Percentiles rank a stretch among this genome's conserved stretches.
Conservation (phyloP, 1,284 basidiomycete genomes). For the Apiotrichum domesticum region DNA sequence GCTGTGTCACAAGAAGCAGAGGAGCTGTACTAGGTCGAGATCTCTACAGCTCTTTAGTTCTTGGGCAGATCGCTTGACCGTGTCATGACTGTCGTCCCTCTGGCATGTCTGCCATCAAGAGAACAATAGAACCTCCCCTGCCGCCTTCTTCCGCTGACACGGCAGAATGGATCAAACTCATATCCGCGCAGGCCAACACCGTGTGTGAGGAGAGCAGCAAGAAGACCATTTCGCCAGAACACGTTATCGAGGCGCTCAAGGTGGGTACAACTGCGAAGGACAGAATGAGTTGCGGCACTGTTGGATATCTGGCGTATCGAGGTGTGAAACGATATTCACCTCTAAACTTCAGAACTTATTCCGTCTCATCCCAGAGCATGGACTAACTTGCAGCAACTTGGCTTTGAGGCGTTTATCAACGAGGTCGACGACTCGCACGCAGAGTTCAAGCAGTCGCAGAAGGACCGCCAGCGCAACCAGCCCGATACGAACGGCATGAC, state of each 20-base stretch:
- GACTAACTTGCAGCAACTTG: slow-evolving; percentile 45
- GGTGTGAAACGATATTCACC: too few relatives aligned
- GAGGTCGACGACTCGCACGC: slow-evolving; percentile 95
- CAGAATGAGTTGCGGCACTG: slow-evolving; percentile 28
- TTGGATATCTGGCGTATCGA: not conserved
- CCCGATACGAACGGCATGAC: slow-evolving; percentile 85
- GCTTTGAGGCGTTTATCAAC: slow-evolving; percentile 85
- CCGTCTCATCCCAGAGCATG: too few relatives aligned
- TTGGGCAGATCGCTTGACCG: too few relatives aligned
- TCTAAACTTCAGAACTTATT: too few relatives aligned
- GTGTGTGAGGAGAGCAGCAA: slow-evolving; percentile 98
- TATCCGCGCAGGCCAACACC: slow-evolving; percentile 96
- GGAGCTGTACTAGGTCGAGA: too few relatives aligned
- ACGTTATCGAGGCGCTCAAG: slow-evolving; percentile 87
- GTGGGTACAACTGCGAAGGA: slow-evolving; percentile 48
- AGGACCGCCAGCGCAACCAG: slow-evolving; percentile 65
- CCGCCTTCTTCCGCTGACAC: slow-evolving; percentile 1
- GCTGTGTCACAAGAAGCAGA: too few relatives aligned
- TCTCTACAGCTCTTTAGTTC: too few relatives aligned
- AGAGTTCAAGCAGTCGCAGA: slow-evolving; percentile 47
- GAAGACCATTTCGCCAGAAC: slow-evolving; percentile 98
- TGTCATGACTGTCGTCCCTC: too few relatives aligned
- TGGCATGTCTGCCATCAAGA: too few relatives aligned
- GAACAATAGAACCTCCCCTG: too few relatives aligned
- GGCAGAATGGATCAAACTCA: slow-evolving; percentile 92